Base-by-base conservation (phyloP, 2,329 filamentous ascomycete genomes). In the Colletotrichum agaves region DNA sequence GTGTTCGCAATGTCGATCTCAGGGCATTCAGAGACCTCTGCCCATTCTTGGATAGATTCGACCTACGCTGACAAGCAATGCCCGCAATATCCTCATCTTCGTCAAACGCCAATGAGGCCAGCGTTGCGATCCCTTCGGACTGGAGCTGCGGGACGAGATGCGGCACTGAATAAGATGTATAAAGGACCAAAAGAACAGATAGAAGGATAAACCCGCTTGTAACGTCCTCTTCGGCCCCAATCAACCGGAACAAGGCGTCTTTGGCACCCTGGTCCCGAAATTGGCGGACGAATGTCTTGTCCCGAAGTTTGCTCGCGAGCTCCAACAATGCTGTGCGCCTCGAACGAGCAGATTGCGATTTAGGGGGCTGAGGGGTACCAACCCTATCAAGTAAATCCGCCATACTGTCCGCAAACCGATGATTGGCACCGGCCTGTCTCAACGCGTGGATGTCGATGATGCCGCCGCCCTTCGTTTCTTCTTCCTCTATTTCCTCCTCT, bases 221-320 rank as follows among this genome's bases (percentile, higher is more conserved):
- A 21, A 84, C 71, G 74, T 94, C 91, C 1, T 83, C 78, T 73
- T 91, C 87, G 55, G 83, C 81, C 1, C 83, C 84, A 10, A 92
- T 82, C 46, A 87, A 85, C 49, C 86, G 83, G 59, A 93, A 86
- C 15, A 98, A 82, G 33, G 86, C 87, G 61, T 89, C 85, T 69
- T 93, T 91, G 63, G 91, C 88, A 6, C 89, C 88, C 71, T 93
- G 90, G 69, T 94, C 90, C 19, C 91, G 85, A 73, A 97, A 94
- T 69, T 92, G 90, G 17, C 84, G 83, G 31, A 88, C 81, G 72
- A 92, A 94, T 1, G 82, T 82, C 72, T 89, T 89, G 56, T 90
- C 82, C 55, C 85, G 84, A 46, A 90, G 81, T 72, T 88, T 89
- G 49, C 84, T 82, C 1, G 85, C 85, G 46, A 91, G 76, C 70